Evolutionary conservation across 192 early-diverging fungal genomes (phyloP).

Genomic region (Umbelopsis isabellina): DNA sequence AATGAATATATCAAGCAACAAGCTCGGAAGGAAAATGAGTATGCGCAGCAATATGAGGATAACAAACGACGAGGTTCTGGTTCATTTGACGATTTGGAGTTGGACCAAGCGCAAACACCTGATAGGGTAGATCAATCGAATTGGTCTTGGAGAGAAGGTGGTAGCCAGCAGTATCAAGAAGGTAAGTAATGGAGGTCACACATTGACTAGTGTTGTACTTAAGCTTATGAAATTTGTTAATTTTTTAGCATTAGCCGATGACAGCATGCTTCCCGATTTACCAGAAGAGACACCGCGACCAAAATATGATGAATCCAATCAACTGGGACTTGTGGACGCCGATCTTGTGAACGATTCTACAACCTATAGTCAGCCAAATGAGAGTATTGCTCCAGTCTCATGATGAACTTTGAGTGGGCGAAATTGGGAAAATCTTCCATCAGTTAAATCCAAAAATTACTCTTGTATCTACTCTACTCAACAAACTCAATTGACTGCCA

Average conservation of each 20-base stretch:
- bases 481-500: too few species aligned
- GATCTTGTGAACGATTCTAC: background rate
- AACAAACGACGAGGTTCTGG: background rate
- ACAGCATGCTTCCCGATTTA: constrained; percentile 4
- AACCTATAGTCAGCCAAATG: too few species aligned
- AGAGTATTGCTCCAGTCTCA: too few species aligned
- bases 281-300: background rate
- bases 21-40: background rate
- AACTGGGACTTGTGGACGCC: background rate
- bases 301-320: background rate
- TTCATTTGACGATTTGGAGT: constrained; percentile 1
- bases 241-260: background rate
- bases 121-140: constrained; percentile 3
- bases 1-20: background rate
- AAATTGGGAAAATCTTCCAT: too few species aligned
- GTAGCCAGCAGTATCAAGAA: constrained; percentile 6
- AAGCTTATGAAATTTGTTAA: background rate
- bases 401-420: too few species aligned
- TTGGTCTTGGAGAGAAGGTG: constrained; percentile 7
- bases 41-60: background rate
- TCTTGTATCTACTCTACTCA: too few species aligned
- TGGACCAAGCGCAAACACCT: background rate
- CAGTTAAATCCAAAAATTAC: too few species aligned
- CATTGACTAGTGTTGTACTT: too few species aligned
- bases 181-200: background rate